Conservation (phyloP, 495 filamentous ascomycete genomes). For the Cudoniella acicularis region DNA sequence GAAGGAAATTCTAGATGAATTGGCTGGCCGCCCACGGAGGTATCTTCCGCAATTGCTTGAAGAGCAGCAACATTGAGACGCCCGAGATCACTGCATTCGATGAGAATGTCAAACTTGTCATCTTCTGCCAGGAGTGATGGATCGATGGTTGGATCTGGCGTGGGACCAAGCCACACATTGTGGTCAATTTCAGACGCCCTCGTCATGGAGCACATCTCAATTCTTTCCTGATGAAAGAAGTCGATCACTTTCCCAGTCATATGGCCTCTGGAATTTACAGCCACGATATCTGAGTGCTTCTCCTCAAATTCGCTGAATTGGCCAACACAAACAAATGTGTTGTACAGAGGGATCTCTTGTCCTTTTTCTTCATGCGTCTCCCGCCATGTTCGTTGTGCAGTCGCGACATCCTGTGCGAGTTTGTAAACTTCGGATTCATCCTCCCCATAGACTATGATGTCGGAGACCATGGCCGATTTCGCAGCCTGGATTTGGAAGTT, state of each 20-base stretch:
- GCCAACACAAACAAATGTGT: slow-evolving; percentile 73
- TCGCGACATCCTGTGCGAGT: slow-evolving; percentile 66
- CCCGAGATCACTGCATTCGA: slow-evolving; percentile 85
- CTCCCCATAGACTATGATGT: slow-evolving; percentile 88
- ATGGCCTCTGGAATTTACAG: slow-evolving; percentile 67
- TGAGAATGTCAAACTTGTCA: slow-evolving; percentile 65
- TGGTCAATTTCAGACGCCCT: slow-evolving; percentile 78
- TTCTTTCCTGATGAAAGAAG: slow-evolving; percentile 83
- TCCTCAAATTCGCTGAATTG: slow-evolving; percentile 73
- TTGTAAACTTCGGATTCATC: slow-evolving; percentile 58
- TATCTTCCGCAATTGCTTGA: slow-evolving; percentile 34
- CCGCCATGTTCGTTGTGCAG: slow-evolving; percentile 73
- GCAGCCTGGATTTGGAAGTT: slow-evolving; percentile 97
- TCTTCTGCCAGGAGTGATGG: slow-evolving; percentile 26
- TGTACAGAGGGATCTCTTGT: slow-evolving; percentile 61
- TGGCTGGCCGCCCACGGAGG: slow-evolving; percentile 31
- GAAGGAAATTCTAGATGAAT: slow-evolving; percentile 79
- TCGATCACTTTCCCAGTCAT: slow-evolving; percentile 79
- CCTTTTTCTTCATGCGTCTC: slow-evolving; percentile 52
- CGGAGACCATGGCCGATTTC: slow-evolving; percentile 82
- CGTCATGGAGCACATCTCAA: slow-evolving; percentile 93
- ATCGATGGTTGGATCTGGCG: slow-evolving; percentile 59
- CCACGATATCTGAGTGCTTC: slow-evolving; percentile 64
- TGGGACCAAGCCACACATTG: slow-evolving; percentile 90
- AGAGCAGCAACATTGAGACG: slow-evolving; percentile 55